Evolutionary conservation across 1,284 basidiomycete genomes (phyloP).

Genomic region (Moesziomyces parantarcticus): DNA sequence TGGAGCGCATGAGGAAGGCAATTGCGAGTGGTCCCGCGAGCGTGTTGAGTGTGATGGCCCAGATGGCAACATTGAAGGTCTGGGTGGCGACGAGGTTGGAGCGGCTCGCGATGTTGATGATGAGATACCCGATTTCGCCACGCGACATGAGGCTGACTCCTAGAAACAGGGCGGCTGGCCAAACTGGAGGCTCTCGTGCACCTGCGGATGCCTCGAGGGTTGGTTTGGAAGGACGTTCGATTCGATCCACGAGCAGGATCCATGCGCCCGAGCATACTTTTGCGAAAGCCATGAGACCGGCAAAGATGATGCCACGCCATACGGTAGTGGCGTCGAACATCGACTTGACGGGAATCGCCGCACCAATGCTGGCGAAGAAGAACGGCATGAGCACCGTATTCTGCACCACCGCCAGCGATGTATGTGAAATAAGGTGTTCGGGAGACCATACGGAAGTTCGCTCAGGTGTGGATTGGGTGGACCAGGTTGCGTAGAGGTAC

Average conservation of each 20-base stretch:
- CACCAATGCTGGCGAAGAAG: slow-evolving; percentile 74
- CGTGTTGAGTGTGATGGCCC: slow-evolving; percentile 53
- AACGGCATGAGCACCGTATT: slow-evolving; percentile 70
- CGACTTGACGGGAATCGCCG: slow-evolving; percentile 72
- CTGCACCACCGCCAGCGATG: slow-evolving; percentile 12
- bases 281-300: slow-evolving; percentile 71
- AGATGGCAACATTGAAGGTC: slow-evolving; percentile 47
- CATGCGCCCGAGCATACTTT: slow-evolving; percentile 70
- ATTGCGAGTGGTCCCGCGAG: slow-evolving; percentile 41
- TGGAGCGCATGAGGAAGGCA: slow-evolving; percentile 35
- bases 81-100: slow-evolving; percentile 17
- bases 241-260: slow-evolving; percentile 60
- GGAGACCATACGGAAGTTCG: slow-evolving; percentile 5
- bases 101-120: slow-evolving; percentile 40
- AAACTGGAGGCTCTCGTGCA: not conserved
- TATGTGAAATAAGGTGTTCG: slow-evolving; percentile 9
- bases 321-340: slow-evolving; percentile 71
- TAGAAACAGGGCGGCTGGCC: slow-evolving; percentile 66
- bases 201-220: not conserved
- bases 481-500: slow-evolving; percentile 9
- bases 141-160: slow-evolving; percentile 72
- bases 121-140: slow-evolving; percentile 72
- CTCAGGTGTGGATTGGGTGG: not conserved
- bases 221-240: slow-evolving; percentile 20
- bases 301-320: slow-evolving; percentile 72